Conservation (phyloP, 2,329 filamentous ascomycete genomes). For the Byssochlamys sp. region DNA sequence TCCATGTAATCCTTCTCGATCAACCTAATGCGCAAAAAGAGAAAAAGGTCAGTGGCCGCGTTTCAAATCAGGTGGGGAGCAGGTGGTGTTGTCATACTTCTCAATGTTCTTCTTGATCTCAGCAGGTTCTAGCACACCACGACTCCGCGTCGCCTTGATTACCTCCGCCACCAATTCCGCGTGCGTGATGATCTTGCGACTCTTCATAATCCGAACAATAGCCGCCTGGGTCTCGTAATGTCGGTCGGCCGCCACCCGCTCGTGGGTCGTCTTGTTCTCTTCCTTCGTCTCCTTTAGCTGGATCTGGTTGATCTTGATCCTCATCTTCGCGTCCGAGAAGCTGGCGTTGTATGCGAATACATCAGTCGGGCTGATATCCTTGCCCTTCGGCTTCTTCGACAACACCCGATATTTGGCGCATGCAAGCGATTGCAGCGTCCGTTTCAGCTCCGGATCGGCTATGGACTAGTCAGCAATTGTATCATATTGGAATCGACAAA, state of each 20-base stretch:
- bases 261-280: slow-evolving; percentile 89
- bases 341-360: slow-evolving; percentile 70
- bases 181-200: slow-evolving; percentile 75
- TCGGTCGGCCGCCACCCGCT: slow-evolving; percentile 76
- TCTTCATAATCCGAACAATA: slow-evolving; percentile 96
- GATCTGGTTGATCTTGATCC: slow-evolving; percentile 97
- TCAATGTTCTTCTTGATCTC: slow-evolving; percentile 98
- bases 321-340: slow-evolving; percentile 73
- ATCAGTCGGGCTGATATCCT: slow-evolving; percentile 68
- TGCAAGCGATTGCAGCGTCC: slow-evolving; percentile 88
- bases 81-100: slow-evolving; percentile 44
- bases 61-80: background rate
- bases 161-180: slow-evolving; percentile 83
- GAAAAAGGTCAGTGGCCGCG: slow-evolving; percentile 17
- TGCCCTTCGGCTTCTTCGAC: slow-evolving; percentile 71
- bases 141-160: slow-evolving; percentile 76
- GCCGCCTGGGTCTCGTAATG: slow-evolving; percentile 96
- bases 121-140: slow-evolving; percentile 72
- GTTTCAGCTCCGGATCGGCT: slow-evolving; percentile 68
- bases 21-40: slow-evolving; percentile 44
- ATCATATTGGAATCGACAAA: background rate
- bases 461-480: slow-evolving; percentile 16
- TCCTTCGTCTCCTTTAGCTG: slow-evolving; percentile 92
- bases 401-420: slow-evolving; percentile 82
- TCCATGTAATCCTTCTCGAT: slow-evolving; percentile 94